phyloP scores from a whole-genome alignment of 345 rosid species.

The Aegle marmelos region DNA sequence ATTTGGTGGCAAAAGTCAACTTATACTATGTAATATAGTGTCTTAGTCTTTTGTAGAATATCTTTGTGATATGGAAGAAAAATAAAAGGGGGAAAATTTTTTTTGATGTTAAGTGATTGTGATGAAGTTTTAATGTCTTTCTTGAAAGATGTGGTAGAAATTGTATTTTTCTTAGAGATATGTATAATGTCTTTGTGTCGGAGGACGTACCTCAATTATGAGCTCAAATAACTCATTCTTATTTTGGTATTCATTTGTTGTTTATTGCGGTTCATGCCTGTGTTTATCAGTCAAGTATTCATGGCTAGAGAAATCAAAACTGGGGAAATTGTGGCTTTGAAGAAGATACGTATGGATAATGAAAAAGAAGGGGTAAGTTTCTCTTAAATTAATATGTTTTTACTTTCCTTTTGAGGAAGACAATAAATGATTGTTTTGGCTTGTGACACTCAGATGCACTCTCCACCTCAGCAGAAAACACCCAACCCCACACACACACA shows the following conservation, averaged over 20 bases:
- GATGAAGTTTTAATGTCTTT: not conserved
- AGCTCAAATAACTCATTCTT: not conserved
- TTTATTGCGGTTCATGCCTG: not conserved
- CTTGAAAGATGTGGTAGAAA: not conserved
- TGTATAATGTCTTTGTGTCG: not conserved
- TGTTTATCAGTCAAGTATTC: constrained; percentile 77
- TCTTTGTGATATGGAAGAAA: not conserved
- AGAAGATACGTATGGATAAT: constrained; percentile 96
- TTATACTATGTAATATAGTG: not conserved
- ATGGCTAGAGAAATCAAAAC: constrained; percentile 90
- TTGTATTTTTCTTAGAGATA: not conserved
- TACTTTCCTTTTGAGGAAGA: not conserved
- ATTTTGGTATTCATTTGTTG: not conserved
- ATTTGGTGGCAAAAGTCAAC: not conserved
- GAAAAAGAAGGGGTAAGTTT: constrained; percentile 90
- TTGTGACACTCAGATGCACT: not conserved
- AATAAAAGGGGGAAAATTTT: not conserved
- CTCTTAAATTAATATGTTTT: not conserved
- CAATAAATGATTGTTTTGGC: not conserved
- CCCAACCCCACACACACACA: not conserved
- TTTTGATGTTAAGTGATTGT: not conserved
- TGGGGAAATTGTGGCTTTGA: constrained; percentile 90
- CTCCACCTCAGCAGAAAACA: too few relatives aligned
- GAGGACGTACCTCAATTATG: not conserved
- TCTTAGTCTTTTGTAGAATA: not conserved